Evolutionary conservation across 2,329 filamentous ascomycete genomes (phyloP).

Genomic region (Claviceps sp.): DNA sequence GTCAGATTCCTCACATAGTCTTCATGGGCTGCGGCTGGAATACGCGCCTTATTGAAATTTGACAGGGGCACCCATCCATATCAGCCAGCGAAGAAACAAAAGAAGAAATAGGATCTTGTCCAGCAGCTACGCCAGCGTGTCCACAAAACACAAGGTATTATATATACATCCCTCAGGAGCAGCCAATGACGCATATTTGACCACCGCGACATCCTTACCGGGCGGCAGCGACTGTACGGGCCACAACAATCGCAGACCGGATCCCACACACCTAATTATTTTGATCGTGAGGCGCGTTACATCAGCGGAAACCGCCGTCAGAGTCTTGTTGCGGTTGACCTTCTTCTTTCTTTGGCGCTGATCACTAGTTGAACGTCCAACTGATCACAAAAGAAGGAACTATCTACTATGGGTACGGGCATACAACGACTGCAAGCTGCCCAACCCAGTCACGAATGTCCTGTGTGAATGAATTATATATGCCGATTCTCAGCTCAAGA

Average conservation of each 20-base stretch:
- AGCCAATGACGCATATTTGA: slow-evolving; percentile 33
- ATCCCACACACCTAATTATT: slow-evolving; percentile 54
- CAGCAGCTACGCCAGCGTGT: slow-evolving; percentile 46
- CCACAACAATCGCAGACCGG: slow-evolving; percentile 48
- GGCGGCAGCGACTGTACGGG: slow-evolving; percentile 42
- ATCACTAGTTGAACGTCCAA: too few species aligned
- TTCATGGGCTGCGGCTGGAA: slow-evolving; percentile 37
- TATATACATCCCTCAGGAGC: slow-evolving; percentile 26
- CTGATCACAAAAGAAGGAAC: too few species aligned
- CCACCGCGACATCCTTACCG: slow-evolving; percentile 28
- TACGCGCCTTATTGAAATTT: slow-evolving; percentile 31
- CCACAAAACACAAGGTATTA: slow-evolving; percentile 49
- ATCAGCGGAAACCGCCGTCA: slow-evolving; percentile 46
- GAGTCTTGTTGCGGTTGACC: slow-evolving; percentile 21
- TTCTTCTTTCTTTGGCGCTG: slow-evolving; percentile 7
- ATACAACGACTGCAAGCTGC: too few species aligned
- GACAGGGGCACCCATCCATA: slow-evolving; percentile 39
- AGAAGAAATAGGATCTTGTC: slow-evolving; percentile 51
- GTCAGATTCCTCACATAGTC: slow-evolving; percentile 59
- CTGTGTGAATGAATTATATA: too few species aligned
- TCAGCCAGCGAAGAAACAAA: slow-evolving; percentile 42
- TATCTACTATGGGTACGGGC: too few species aligned
- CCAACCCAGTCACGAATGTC: too few species aligned
- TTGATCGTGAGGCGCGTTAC: slow-evolving; percentile 49
- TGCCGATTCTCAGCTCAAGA: too few species aligned